Percentiles rank a stretch among this genome's conserved stretches.
Conservation (phyloP, 2,329 filamentous ascomycete genomes). For the Alternaria sp. region DNA sequence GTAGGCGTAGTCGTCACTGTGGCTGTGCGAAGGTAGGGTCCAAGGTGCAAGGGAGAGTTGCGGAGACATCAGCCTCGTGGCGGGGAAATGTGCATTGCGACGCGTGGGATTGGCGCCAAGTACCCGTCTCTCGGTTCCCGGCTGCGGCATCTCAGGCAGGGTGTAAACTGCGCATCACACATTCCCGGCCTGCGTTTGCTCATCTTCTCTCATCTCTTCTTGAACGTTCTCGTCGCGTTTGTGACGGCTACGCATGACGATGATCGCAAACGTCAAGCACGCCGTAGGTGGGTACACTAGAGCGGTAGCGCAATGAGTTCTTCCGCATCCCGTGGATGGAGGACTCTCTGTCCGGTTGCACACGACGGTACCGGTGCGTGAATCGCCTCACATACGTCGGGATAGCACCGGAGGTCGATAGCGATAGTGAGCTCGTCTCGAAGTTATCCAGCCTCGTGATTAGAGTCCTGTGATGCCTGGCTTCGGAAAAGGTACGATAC, state of each 20-base stretch:
- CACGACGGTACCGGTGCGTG: neutral
- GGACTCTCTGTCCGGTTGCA: conserved; percentile 3
- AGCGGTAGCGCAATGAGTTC: conserved; percentile 7
- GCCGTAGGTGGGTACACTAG: conserved; percentile 11
- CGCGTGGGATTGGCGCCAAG: conserved; percentile 28
- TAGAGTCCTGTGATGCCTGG: neutral
- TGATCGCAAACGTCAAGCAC: conserved; percentile 6
- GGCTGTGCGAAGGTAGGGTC: conserved; percentile 24
- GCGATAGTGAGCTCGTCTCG: neutral
- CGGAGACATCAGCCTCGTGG: conserved; percentile 26
- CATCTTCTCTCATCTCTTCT: neutral
- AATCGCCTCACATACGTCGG: neutral
- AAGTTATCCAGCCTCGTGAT: neutral
- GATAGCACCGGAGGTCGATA: neutral
- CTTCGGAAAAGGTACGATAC: neutral
- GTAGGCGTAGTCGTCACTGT: conserved; percentile 7
- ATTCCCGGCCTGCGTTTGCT: neutral
- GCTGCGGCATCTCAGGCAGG: conserved; percentile 1
- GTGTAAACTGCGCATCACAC: neutral
- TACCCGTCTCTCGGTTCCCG: conserved; percentile 20
- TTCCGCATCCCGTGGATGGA: conserved; percentile 2
- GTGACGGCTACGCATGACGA: conserved; percentile 1
- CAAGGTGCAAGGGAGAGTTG: conserved; percentile 10
- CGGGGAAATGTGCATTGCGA: conserved; percentile 18
- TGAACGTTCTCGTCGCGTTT: neutral